Evolutionary conservation across 805 yeast genomes (phyloP).

Genomic region (Cyberlindnera meyerae): DNA sequence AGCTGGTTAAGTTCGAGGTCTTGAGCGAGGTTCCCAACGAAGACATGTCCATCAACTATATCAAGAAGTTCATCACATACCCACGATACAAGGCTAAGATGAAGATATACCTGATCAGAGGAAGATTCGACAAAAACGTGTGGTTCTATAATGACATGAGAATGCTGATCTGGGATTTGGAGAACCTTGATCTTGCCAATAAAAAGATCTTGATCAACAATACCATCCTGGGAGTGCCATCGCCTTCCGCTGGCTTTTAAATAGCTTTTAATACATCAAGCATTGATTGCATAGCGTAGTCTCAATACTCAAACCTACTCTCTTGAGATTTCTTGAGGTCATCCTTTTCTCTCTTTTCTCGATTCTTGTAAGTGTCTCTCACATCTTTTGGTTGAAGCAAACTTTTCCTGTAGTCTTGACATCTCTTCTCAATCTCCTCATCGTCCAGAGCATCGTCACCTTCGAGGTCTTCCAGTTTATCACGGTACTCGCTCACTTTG

Average conservation of each 20-base stretch:
- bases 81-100: constrained; percentile 42
- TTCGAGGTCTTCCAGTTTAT: constrained; percentile 49
- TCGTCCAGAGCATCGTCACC: constrained; percentile 38
- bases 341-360: constrained; percentile 8
- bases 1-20: constrained; percentile 34
- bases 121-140: constrained; percentile 22
- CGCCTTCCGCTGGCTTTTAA: too few species aligned
- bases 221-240: constrained; percentile 9
- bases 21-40: constrained; percentile 13
- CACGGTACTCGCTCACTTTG: constrained; percentile 46
- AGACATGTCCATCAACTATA: constrained; percentile 21
- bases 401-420: constrained; percentile 26
- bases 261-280: too few species aligned
- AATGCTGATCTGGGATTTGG: constrained; percentile 27
- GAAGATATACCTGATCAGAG: constrained; percentile 33
- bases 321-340: constrained; percentile 1
- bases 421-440: constrained; percentile 30
- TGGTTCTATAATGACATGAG: constrained; percentile 28
- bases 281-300: too few species aligned
- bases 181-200: constrained; percentile 14
- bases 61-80: constrained; percentile 36
- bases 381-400: constrained; percentile 16
- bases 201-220: constrained; percentile 24
- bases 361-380: constrained; percentile 9
- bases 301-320: not conserved